phyloP scores from a whole-genome alignment of 805 yeast genomes.

The Metschnikowia bowlesiae region DNA sequence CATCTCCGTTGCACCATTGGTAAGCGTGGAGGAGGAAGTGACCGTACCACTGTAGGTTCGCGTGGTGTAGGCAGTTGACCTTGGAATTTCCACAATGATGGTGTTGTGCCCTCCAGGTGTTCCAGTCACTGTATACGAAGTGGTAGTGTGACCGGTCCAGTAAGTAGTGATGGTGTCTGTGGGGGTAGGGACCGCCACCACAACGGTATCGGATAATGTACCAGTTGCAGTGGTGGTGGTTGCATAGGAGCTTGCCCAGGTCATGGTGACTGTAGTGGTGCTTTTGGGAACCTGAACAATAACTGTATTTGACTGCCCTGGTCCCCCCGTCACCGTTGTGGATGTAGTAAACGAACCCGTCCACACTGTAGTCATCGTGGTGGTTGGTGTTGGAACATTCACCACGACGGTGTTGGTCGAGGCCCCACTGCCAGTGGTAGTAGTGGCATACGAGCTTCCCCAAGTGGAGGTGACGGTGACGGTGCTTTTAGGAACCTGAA shows the following conservation, averaged over 20 bases:
- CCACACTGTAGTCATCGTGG: conserved; percentile 10
- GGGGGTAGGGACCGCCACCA: conserved; percentile 10
- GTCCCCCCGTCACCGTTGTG: conserved; percentile 2
- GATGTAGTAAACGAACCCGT: conserved; percentile 9
- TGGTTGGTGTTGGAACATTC: conserved; percentile 9
- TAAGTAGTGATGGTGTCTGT: conserved; percentile 4
- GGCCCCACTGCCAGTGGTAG: conserved; percentile 1
- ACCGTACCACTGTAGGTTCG: no score
- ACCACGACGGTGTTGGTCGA: conserved; percentile 19
- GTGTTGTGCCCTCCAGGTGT: conserved; percentile 6
- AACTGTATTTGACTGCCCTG: conserved; percentile 13
- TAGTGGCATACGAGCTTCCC: conserved; percentile 1
- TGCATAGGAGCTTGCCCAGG: conserved; percentile 13
- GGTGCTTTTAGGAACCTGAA: conserved; percentile 6
- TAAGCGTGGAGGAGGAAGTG: no score
- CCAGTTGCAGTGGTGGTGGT: conserved; percentile 14
- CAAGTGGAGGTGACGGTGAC: conserved; percentile 6
- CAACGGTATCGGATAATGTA: conserved; percentile 17
- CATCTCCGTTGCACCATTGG: no score
- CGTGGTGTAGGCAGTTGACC: no score
- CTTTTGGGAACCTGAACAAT: conserved; percentile 2
- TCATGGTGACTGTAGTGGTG: conserved; percentile 12
- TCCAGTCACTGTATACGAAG: conserved; percentile 5
- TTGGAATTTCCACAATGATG: no score
- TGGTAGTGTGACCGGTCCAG: conserved; percentile 8